Base-by-base conservation (phyloP, 1,284 basidiomycete genomes). In the Cryptococcus floricola region DNA sequence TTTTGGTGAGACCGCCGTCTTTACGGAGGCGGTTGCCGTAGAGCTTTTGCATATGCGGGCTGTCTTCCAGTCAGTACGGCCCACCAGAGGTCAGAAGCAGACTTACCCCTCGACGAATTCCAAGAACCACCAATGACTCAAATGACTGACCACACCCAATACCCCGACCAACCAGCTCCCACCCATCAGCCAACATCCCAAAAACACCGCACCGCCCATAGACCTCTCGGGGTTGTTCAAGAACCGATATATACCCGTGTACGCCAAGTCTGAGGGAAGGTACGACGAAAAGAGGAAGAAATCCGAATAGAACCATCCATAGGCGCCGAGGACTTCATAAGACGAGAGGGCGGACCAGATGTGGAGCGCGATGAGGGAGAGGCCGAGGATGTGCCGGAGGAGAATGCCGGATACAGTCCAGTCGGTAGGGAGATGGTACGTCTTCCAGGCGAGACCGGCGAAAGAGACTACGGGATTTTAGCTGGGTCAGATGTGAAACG, bases 301-400 rank as follows among this genome's bases (percentile, higher is more conserved):
- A 77, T 98, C 95, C 23, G 91, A 91, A 67, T 94, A 97, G 78
- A 95, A 92, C 93, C 93, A 97, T 87, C 88, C 91, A 70, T 96
- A 96, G 46, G 89, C 84, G 6, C 95, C 95, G 0, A 98, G 83
- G 16, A 94, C 95, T 69, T 96, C 88, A 75, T 87, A 97, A 1
- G 87, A 91, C 58, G 93, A 92, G 63, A 84, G 82, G 1, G 91
- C 88, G 0, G 92, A 87, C 95, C 95, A 98, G 34, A 90, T 72
- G 68, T 98, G 94, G 37, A 98, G 79, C 0, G 85, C 87, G 48
- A 98, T 84, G 45, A 98, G 81, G 13, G 93, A 89, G 46, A 81
- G 78, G 39, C 93, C 93, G 37, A 96, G 71, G 0, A 88, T 90
- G 73, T 98, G 93, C 41, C 92, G 83, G 27, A 98, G 81, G 8